These are phyloP conservation scores for Apostasia shenzhenica DNA, from an alignment of 106 monocot genomes.

Conservation along the genomic window DNA sequence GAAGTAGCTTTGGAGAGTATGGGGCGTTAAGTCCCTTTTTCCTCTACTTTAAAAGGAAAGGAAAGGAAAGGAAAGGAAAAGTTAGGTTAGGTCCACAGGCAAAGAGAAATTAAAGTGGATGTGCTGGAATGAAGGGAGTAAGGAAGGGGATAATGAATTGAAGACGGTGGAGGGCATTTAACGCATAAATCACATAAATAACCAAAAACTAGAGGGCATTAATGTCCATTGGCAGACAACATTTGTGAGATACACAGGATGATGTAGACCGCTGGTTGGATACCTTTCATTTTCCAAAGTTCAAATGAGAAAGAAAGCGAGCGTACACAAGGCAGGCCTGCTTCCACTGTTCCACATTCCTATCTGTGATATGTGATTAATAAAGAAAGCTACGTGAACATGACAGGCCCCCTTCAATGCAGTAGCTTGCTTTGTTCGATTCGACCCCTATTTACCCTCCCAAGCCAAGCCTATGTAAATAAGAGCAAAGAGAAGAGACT, in stretches of 20 bases:
- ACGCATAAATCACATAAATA: constrained; percentile 13
- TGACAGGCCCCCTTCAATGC: constrained; percentile 40
- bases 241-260: constrained; percentile 5
- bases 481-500: constrained; percentile 16
- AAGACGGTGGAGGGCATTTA: background rate
- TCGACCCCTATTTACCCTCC: constrained; percentile 10
- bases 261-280: constrained; percentile 1
- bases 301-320: constrained; percentile 8
- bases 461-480: background rate
- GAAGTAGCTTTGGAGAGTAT: background rate
- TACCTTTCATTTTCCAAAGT: background rate
- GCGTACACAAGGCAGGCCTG: constrained; percentile 7
- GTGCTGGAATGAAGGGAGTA: background rate
- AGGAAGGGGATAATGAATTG: background rate
- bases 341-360: constrained; percentile 18
- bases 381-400: constrained; percentile 21
- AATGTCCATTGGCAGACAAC: background rate
- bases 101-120: background rate
- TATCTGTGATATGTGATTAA: constrained; percentile 32
- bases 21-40: background rate
- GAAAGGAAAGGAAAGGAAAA: background rate
- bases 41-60: background rate
- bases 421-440: constrained; percentile 20
- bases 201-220: constrained; percentile 1
- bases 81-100: background rate